Evolutionary conservation across 441 rosid species (phyloP).

Genomic region (Mallotus repandus): DNA sequence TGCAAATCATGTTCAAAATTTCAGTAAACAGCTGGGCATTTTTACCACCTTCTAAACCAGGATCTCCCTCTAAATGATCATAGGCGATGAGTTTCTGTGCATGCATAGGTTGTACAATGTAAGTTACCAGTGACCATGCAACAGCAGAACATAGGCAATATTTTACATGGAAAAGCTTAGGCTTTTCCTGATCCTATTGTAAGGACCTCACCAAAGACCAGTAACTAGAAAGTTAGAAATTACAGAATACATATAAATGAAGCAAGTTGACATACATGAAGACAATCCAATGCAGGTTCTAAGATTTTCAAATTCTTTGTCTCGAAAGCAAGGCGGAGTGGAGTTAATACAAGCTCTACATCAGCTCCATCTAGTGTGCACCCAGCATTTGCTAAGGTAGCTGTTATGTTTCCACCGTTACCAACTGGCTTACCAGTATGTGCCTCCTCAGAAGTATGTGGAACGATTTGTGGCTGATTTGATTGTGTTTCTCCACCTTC

Average conservation of each 20-base stretch:
- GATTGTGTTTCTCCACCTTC: slow-evolving; percentile 51
- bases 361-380: slow-evolving; percentile 78
- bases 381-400: slow-evolving; percentile 85
- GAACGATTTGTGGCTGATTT: slow-evolving; percentile 36
- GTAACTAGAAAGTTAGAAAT: neutral
- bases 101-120: slow-evolving; percentile 27
- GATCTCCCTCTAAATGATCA: slow-evolving; percentile 98
- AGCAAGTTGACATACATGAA: slow-evolving; percentile 67
- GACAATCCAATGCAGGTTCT: slow-evolving; percentile 98
- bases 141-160: neutral
- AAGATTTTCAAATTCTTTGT: slow-evolving; percentile 83
- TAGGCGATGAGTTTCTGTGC: slow-evolving; percentile 97
- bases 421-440: slow-evolving; percentile 42
- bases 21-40: slow-evolving; percentile 83
- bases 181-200: neutral
- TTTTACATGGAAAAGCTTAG: slow-evolving; percentile 12
- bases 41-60: slow-evolving; percentile 91
- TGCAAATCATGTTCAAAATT: slow-evolving; percentile 88
- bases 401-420: slow-evolving; percentile 41
- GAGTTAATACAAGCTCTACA: slow-evolving; percentile 85
- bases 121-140: slow-evolving; percentile 16
- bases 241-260: slow-evolving; percentile 6
- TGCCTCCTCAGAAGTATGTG: slow-evolving; percentile 38
- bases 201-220: slow-evolving; percentile 3
- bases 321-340: slow-evolving; percentile 91